phyloP scores from a whole-genome alignment of 2,329 filamentous ascomycete species.

The Teratosphaeria zuluensis region DNA sequence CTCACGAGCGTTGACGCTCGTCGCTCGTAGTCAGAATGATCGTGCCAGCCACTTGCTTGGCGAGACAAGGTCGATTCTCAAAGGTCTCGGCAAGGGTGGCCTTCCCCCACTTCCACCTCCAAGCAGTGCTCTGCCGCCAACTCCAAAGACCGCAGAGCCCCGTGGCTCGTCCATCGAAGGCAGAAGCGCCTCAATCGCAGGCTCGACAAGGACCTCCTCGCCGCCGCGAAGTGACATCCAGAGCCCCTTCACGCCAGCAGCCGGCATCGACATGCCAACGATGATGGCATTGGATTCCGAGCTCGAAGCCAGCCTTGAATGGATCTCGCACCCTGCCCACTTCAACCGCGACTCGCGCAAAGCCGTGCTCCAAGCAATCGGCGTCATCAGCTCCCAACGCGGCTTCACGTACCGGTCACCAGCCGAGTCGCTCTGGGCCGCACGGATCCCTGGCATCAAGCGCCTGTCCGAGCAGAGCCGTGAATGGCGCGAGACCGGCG shows the following conservation, averaged over 20 bases:
- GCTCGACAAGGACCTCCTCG: constrained; percentile 13
- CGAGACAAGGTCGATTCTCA: constrained; percentile 89
- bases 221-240: constrained; percentile 25
- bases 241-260: constrained; percentile 47
- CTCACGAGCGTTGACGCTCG: constrained; percentile 79
- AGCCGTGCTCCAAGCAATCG: constrained; percentile 89
- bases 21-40: constrained; percentile 85
- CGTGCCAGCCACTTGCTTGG: constrained; percentile 83
- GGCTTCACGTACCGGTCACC: constrained; percentile 88
- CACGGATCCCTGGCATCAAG: constrained; percentile 70
- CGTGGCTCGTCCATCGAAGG: constrained; percentile 12
- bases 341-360: constrained; percentile 92
- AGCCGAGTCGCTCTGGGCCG: constrained; percentile 82
- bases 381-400: constrained; percentile 88
- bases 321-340: constrained; percentile 94
- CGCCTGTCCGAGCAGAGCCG: constrained; percentile 72
- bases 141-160: constrained; percentile 16
- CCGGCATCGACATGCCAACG: constrained; percentile 73
- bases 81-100: constrained; percentile 89
- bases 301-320: constrained; percentile 81
- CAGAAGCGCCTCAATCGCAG: background rate
- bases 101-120: constrained; percentile 71
- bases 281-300: constrained; percentile 85
- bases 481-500: constrained; percentile 79
- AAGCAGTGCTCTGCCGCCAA: constrained; percentile 28